A percentile compares a stretch with the other conserved stretches of the same genome.
These are phyloP conservation scores for Zizania palustris DNA, from an alignment of 202 grass and related monocot species.

Conservation along the genomic window DNA sequence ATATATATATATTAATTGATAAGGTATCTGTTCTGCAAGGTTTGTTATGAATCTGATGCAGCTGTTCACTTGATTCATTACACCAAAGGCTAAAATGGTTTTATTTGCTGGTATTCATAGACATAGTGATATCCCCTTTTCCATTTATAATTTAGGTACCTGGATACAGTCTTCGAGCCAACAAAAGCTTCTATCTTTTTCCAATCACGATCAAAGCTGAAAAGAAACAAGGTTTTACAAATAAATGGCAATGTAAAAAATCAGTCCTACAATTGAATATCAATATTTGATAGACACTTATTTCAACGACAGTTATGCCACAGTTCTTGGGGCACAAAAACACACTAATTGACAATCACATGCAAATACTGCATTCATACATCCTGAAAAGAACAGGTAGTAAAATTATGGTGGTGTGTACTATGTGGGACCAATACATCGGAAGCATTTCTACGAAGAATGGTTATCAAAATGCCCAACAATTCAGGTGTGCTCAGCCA, in stretches of 20 bases:
- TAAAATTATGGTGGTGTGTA: neutral
- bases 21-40: neutral
- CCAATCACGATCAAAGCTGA: conserved; percentile 98
- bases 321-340: neutral
- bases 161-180: conserved; percentile 98
- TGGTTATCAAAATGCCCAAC: conserved; percentile 6
- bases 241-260: conserved; percentile 37
- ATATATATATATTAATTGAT: neutral
- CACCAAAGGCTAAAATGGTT: conserved; percentile 5
- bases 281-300: neutral
- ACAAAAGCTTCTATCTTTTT: conserved; percentile 99
- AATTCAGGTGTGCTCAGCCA: conserved; percentile 23
- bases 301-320: conserved; percentile 10
- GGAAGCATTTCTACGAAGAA: neutral
- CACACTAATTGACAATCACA: neutral
- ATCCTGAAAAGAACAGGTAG: neutral
- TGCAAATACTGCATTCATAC: neutral
- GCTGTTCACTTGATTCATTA: conserved; percentile 12
- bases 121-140: neutral
- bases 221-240: conserved; percentile 23
- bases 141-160: conserved; percentile 50
- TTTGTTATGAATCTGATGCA: conserved; percentile 1
- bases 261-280: neutral
- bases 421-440: conserved; percentile 11
- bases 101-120: conserved; percentile 1